Evolutionary conservation across 805 yeast species (phyloP).

Genomic region (Zygosaccharomyces siamensis): DNA sequence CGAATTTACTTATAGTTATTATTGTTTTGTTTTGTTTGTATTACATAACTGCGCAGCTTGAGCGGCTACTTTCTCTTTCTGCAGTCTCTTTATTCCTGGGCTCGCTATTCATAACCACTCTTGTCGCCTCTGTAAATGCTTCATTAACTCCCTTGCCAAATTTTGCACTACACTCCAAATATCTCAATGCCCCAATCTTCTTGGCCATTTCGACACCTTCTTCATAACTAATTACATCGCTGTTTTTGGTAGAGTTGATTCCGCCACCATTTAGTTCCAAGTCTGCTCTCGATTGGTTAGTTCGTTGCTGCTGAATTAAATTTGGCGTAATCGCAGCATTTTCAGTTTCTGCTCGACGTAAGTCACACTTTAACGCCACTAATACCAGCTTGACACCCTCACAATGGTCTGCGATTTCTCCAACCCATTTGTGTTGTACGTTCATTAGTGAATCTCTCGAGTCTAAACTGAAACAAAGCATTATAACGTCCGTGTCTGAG

Average conservation of each 20-base stretch:
- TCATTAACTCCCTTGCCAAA: conserved; percentile 97
- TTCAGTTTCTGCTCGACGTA: conserved; percentile 65
- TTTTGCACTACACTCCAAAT: conserved; percentile 95
- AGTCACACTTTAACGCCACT: conserved; percentile 92
- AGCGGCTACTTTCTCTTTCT: conserved; percentile 32
- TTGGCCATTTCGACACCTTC: conserved; percentile 93
- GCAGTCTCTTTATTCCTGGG: conserved; percentile 62
- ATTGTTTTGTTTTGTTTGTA: not conserved
- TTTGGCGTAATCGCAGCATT: conserved; percentile 31
- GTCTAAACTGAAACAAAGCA: conserved; percentile 93
- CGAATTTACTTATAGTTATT: not conserved
- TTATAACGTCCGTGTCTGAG: conserved; percentile 93
- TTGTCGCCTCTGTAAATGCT: conserved; percentile 97
- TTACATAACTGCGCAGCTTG: conserved; percentile 42
- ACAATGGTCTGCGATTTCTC: conserved; percentile 94
- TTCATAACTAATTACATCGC: conserved; percentile 71
- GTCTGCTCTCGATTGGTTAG: conserved; percentile 13
- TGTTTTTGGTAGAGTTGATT: conserved; percentile 18
- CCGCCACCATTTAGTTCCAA: conserved; percentile 14
- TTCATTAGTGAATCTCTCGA: conserved; percentile 91
- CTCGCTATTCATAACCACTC: conserved; percentile 88
- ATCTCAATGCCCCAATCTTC: conserved; percentile 87
- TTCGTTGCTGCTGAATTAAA: conserved; percentile 26
- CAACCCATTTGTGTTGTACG: conserved; percentile 94
- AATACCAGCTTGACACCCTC: conserved; percentile 91